Evolutionary conservation across 345 rosid species (phyloP).

Genomic region (Cardamine occulta): DNA sequence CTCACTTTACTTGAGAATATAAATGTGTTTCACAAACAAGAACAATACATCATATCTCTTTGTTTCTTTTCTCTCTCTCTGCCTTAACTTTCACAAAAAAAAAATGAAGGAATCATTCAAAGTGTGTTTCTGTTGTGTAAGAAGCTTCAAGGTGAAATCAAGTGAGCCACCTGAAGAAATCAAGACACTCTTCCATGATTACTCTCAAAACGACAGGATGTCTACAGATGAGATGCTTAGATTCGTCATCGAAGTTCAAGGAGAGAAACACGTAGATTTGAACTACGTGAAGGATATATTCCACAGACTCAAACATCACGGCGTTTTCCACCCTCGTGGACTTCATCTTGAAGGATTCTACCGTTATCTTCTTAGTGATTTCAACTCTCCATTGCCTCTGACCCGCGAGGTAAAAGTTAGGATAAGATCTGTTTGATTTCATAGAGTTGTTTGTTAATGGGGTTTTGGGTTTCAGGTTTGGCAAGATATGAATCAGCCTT

Average conservation of each 20-base stretch:
- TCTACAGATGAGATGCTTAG: slow-evolving; percentile 54
- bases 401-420: slow-evolving; percentile 19
- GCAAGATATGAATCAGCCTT: slow-evolving; percentile 68
- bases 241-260: slow-evolving; percentile 65
- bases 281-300: slow-evolving; percentile 54
- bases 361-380: slow-evolving; percentile 44
- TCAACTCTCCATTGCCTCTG: slow-evolving; percentile 53
- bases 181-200: slow-evolving; percentile 50
- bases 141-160: slow-evolving; percentile 70
- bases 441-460: background rate
- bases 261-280: slow-evolving; percentile 58
- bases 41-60: slow-evolving; percentile 1
- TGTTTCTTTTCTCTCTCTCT: slow-evolving; percentile 15
- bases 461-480: slow-evolving; percentile 54
- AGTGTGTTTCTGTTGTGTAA: slow-evolving; percentile 55
- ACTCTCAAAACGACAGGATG: slow-evolving; percentile 59
- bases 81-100: background rate
- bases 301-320: slow-evolving; percentile 45
- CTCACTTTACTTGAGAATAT: background rate
- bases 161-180: slow-evolving; percentile 80
- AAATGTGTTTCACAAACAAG: slow-evolving; percentile 25
- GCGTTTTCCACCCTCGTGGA: slow-evolving; percentile 45
- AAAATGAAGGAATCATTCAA: slow-evolving; percentile 41
- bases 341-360: slow-evolving; percentile 59
- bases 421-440: slow-evolving; percentile 13